A percentile compares a stretch with the other conserved stretches of the same genome.
phyloP scores from a whole-genome alignment of 306 rosid species.

The Aeschynomene evenia region DNA sequence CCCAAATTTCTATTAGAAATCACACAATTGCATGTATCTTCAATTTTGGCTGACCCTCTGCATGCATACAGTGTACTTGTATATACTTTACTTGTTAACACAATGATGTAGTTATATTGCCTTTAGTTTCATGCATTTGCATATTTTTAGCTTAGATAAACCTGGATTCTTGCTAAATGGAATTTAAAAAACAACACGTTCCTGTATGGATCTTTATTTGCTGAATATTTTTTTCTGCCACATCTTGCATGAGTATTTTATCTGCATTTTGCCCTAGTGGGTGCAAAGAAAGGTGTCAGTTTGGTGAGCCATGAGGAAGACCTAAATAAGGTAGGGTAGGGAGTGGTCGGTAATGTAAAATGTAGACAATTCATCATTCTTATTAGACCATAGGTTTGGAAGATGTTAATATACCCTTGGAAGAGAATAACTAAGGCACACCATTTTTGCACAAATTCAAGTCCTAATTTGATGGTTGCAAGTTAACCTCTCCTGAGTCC shows the following conservation, averaged over 20 bases:
- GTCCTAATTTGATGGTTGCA: not conserved
- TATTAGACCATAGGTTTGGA: conserved; percentile 3
- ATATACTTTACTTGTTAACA: not conserved
- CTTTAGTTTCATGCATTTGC: conserved; percentile 3
- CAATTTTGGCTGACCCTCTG: not conserved
- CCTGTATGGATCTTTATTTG: conserved; percentile 2
- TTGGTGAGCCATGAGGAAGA: conserved; percentile 1
- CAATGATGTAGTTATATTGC: not conserved
- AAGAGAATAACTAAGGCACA: not conserved
- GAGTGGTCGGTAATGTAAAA: not conserved
- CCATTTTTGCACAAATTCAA: not conserved
- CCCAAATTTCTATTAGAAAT: conserved; percentile 4
- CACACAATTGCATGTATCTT: conserved; percentile 7
- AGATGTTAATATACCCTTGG: not conserved
- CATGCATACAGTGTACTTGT: not conserved
- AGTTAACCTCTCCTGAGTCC: not conserved
- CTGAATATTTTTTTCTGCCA: not conserved
- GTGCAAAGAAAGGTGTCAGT: not conserved
- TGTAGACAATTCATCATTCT: not conserved
- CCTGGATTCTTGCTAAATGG: not conserved
- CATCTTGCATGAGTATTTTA: not conserved
- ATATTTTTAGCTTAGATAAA: not conserved
- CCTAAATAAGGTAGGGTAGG: not conserved
- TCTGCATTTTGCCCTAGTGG: not conserved
- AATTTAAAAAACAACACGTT: not conserved